Evolutionary conservation across 352 stramenopile genomes (phyloP).

Genomic region (Pythium biforme): DNA sequence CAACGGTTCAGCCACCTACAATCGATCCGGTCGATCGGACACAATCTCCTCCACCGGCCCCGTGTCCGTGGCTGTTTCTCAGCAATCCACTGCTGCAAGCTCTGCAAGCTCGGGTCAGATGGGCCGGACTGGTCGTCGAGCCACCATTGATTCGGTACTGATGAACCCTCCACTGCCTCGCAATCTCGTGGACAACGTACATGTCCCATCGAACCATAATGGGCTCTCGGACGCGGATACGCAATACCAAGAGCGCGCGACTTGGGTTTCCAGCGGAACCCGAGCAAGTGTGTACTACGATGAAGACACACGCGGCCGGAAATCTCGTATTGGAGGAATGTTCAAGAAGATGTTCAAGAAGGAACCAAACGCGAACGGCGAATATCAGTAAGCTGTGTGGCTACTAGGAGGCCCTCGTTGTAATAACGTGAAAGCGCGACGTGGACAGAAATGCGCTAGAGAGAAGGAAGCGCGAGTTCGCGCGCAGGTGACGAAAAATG

Average conservation of each 20-base stretch:
- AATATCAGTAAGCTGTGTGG: constrained; percentile 3
- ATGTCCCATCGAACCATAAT: constrained; percentile 18
- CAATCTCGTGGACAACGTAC: constrained; percentile 28
- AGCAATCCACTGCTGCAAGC: constrained; percentile 24
- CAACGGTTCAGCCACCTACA: constrained; percentile 17
- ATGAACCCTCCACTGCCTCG: constrained; percentile 30
- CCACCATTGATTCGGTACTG: constrained; percentile 31
- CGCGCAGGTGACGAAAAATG: constrained; percentile 15
- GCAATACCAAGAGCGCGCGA: constrained; percentile 28
- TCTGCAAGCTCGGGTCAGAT: constrained; percentile 5
- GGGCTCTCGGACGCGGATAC: constrained; percentile 15
- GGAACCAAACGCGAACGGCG: constrained; percentile 29
- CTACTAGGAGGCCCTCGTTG: neutral
- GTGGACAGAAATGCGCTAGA: constrained; percentile 12
- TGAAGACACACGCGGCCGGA: constrained; percentile 57
- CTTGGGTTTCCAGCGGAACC: constrained; percentile 28
- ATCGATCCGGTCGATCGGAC: constrained; percentile 58
- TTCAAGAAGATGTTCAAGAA: constrained; percentile 93
- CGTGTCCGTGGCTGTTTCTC: constrained; percentile 59
- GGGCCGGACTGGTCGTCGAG: constrained; percentile 24
- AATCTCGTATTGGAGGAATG: constrained; percentile 81
- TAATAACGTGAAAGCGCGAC: neutral
- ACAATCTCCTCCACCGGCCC: constrained; percentile 58
- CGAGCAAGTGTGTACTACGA: constrained; percentile 61
- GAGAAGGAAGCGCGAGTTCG: constrained; percentile 5